Evolutionary conservation across 257 asterid species (phyloP).

Genomic region (Pogostemon cablin): DNA sequence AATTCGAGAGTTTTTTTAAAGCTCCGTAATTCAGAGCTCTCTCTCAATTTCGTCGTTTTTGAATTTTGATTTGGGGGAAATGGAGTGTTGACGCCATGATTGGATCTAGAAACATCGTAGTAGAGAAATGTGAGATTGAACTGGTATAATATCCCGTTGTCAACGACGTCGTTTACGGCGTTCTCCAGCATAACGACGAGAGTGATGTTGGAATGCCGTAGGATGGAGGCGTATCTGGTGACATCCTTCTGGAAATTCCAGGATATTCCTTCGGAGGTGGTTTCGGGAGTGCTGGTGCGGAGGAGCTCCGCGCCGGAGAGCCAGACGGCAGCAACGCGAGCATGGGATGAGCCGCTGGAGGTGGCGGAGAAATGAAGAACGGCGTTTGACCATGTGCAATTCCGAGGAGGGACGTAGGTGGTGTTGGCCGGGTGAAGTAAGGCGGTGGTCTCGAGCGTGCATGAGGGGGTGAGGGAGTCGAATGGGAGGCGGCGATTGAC

Average conservation of each 20-base stretch:
- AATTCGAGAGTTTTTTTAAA: conserved; percentile 34
- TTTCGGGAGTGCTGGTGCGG: conserved; percentile 91
- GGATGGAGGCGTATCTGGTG: conserved; percentile 67
- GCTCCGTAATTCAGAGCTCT: conserved; percentile 8
- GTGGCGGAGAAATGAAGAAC: conserved; percentile 61
- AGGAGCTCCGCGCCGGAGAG: conserved; percentile 77
- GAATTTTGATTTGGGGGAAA: conserved; percentile 24
- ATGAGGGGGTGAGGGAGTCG: conserved; percentile 51
- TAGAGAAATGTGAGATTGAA: conserved; percentile 62
- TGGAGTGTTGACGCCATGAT: not conserved
- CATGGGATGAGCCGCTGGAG: conserved; percentile 66
- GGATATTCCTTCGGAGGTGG: conserved; percentile 55
- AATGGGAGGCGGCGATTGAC: conserved; percentile 62
- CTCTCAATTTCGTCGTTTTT: conserved; percentile 28
- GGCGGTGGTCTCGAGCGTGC: conserved; percentile 57
- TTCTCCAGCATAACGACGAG: conserved; percentile 83
- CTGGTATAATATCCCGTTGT: conserved; percentile 53
- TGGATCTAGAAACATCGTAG: conserved; percentile 35
- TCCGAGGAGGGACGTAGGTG: conserved; percentile 58
- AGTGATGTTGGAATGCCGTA: conserved; percentile 49
- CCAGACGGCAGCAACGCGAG: conserved; percentile 84
- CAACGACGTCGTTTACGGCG: conserved; percentile 52
- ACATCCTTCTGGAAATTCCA: conserved; percentile 82
- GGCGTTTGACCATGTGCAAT: conserved; percentile 74
- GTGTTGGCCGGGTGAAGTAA: conserved; percentile 52